Evolutionary conservation across 2,329 filamentous ascomycete genomes (phyloP).

Genomic region (Fusarium sarcochroum): DNA sequence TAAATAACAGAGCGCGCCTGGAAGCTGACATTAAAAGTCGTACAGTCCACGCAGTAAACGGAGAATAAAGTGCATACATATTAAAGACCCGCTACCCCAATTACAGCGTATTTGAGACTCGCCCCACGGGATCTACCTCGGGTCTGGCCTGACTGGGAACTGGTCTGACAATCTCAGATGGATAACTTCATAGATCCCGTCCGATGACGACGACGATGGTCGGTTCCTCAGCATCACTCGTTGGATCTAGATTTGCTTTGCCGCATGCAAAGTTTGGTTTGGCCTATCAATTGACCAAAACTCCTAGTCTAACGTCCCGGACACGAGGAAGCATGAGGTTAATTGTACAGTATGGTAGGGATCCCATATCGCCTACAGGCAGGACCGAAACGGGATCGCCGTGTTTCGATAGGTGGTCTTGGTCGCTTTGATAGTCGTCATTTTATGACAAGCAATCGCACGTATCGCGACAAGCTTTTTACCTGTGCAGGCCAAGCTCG

Average conservation of each 20-base stretch:
- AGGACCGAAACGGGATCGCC: constrained; percentile 33
- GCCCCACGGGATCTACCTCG: constrained; percentile 40
- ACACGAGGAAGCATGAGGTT: constrained; percentile 39
- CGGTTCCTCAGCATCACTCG: constrained; percentile 12
- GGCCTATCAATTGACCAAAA: constrained; percentile 18
- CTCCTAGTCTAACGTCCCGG: constrained; percentile 12
- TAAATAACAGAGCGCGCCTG: constrained; percentile 5
- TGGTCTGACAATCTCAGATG: constrained; percentile 38
- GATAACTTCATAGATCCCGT: constrained; percentile 33
- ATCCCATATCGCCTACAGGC: constrained; percentile 26
- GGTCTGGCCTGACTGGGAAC: constrained; percentile 27
- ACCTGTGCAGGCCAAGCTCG: constrained; percentile 3
- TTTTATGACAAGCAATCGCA: constrained; percentile 25
- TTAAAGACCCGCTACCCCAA: constrained; percentile 21
- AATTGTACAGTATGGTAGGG: constrained; percentile 30
- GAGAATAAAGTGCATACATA: constrained; percentile 30
- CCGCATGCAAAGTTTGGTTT: constrained; percentile 18
- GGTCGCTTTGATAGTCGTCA: constrained; percentile 26
- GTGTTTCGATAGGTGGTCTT: constrained; percentile 39
- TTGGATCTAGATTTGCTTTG: constrained; percentile 21
- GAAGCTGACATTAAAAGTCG: constrained; percentile 26
- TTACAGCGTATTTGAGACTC: constrained; percentile 25
- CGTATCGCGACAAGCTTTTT: constrained; percentile 33
- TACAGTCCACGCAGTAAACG: neutral
- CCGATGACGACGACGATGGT: constrained; percentile 31